Evolutionary conservation across 495 filamentous ascomycete genomes (phyloP), one percentile per base, ranked within the genome.

Genomic region (Penicillium silybi): DNA sequence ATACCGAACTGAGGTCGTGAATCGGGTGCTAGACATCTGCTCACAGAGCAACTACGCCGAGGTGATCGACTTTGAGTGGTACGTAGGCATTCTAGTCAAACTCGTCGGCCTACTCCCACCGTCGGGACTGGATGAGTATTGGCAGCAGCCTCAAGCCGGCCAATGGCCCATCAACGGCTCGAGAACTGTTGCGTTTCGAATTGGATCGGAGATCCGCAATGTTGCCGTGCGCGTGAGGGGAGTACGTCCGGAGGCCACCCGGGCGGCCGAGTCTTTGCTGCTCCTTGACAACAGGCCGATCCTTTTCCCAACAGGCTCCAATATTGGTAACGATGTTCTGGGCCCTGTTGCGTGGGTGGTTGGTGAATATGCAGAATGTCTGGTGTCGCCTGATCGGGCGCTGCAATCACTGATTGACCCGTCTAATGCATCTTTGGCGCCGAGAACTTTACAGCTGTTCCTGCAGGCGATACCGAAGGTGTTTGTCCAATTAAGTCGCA

Each of bases 51-150:
- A 90, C 50, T 98, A 97, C 66, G 78, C 82, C 15, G 88, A 88
- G 60, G 70, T 97, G 41, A 71, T 71, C 41, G 93, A 98, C 63
- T 97, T 98, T 65, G 93, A 95, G 54, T 98, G 93, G 93, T 97
- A 97, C 71, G 83, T 97, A 44, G 84, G 88, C 51, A 79, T 92
- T 34, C 71, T 98, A 9, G 82, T 89, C 6, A 87, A 92, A 59
- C 76, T 98, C 3, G 80, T 96, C 26, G 80, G 83, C 40, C 81
- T 87, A 50, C 77, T 90, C 27, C 75, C 84, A 46, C 59, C 64
- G 27, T 58, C 58, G 32, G 59, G 57, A 22, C 16, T 26, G 34
- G 52, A 58, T 43, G 56, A 59, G 9, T 48, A 63, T 19, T 35
- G 48, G 18, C 66, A 74, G 29, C 43, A 54, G 4, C 32, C 54